Conservation (phyloP, 2,329 filamentous ascomycete genomes). For the Nemania serpens region DNA sequence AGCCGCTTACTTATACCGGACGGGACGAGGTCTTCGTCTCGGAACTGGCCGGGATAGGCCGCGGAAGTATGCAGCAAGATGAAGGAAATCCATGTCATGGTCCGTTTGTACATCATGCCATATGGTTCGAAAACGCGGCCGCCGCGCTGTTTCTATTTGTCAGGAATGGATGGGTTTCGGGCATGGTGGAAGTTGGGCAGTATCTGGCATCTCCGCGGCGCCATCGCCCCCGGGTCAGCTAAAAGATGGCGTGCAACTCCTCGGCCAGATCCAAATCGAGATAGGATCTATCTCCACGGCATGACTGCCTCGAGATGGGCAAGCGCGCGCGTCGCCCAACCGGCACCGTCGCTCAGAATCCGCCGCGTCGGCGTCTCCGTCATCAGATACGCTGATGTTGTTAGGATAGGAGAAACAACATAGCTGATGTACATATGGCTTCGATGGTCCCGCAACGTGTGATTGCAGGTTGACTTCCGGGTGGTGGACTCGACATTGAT, state of each 20-base stretch:
- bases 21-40: not conserved
- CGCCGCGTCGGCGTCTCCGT: too few species aligned
- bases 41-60: conserved; percentile 14
- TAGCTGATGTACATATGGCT: too few species aligned
- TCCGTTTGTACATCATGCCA: conserved; percentile 15
- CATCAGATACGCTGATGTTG: too few species aligned
- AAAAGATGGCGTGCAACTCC: conserved; percentile 7
- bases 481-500: too few species aligned
- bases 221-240: conserved; percentile 5
- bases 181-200: not conserved
- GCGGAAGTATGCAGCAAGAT: not conserved
- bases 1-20: conserved; percentile 7
- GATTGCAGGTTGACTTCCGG: too few species aligned
- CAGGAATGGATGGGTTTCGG: conserved; percentile 7
- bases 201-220: conserved; percentile 23
- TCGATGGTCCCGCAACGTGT: too few species aligned
- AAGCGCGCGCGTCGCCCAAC: not conserved
- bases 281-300: not conserved
- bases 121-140: conserved; percentile 11
- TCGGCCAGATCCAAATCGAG: not conserved
- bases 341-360: too few species aligned
- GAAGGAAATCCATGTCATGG: not conserved
- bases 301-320: not conserved
- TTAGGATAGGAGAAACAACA: too few species aligned
- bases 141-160: conserved; percentile 4